phyloP scores from a whole-genome alignment of 331 rosid species.

The Acacia concinna region DNA sequence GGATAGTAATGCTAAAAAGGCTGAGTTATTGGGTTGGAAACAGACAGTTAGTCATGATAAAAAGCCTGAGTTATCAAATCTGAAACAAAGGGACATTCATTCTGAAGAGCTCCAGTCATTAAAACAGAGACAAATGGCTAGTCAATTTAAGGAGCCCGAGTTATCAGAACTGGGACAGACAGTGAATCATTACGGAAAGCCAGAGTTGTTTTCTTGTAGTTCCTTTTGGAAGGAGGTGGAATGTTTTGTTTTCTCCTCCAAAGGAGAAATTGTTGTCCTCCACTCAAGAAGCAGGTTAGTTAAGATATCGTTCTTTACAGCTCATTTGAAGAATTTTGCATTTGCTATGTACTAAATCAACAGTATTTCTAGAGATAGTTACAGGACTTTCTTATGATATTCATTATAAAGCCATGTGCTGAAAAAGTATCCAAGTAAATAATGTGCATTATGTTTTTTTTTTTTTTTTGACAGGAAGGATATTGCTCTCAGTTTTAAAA shows the following conservation, averaged over 20 bases:
- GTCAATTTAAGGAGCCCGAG: constrained; percentile 31
- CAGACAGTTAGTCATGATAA: constrained; percentile 20
- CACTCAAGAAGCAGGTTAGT: constrained; percentile 78
- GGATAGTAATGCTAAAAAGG: constrained; percentile 26
- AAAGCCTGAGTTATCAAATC: constrained; percentile 26
- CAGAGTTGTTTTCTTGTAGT: constrained; percentile 43
- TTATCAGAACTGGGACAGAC: constrained; percentile 25
- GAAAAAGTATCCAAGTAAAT: constrained; percentile 12
- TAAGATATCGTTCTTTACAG: constrained; percentile 4
- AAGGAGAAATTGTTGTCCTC: constrained; percentile 51
- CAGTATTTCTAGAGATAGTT: neutral
- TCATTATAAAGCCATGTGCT: constrained; percentile 18
- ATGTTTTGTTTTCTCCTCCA: constrained; percentile 56
- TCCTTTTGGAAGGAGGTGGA: constrained; percentile 72
- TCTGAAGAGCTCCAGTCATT: constrained; percentile 34
- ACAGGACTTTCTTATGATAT: neutral
- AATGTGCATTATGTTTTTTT: constrained; percentile 25
- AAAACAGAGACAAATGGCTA: constrained; percentile 4
- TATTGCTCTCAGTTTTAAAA: constrained; percentile 54
- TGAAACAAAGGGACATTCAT: constrained; percentile 24
- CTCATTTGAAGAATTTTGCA: neutral
- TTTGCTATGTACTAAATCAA: constrained; percentile 12
- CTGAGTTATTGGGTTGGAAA: no score
- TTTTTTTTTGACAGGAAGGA: constrained; percentile 56
- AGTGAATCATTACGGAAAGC: constrained; percentile 10